phyloP scores from a whole-genome alignment of 2,329 filamentous ascomycete genomes.

The Hymenoscyphus salicellus region DNA sequence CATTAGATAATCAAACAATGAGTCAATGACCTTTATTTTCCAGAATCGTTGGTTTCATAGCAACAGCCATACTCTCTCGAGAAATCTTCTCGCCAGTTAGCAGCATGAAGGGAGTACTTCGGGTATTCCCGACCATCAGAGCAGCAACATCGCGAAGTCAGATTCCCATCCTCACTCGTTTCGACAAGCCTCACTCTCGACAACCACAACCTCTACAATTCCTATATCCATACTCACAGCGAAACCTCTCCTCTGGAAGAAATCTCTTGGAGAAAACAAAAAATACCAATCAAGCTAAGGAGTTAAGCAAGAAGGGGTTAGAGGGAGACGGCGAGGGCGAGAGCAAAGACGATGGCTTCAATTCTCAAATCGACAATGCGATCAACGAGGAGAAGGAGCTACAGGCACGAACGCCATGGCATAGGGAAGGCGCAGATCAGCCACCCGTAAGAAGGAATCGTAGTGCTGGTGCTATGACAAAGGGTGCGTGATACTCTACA shows the following conservation, averaged over 20 bases:
- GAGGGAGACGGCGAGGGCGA: constrained; percentile 31
- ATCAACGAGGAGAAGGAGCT: constrained; percentile 47
- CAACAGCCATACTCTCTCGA: neutral
- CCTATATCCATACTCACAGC: neutral
- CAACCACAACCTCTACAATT: neutral
- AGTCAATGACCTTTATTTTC: neutral
- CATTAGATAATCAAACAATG: neutral
- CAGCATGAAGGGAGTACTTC: neutral
- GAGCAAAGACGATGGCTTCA: constrained; percentile 36
- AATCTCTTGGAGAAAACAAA: constrained; percentile 1
- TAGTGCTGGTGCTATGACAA: constrained; percentile 58
- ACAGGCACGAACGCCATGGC: constrained; percentile 64
- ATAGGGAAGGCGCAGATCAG: constrained; percentile 56
- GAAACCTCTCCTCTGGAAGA: neutral
- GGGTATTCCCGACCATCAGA: neutral
- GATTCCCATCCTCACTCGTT: neutral
- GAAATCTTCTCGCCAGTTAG: neutral
- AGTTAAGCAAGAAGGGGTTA: constrained; percentile 25
- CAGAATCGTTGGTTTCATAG: neutral
- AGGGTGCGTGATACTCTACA: constrained; percentile 44
- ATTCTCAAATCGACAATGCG: constrained; percentile 38
- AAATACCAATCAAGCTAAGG: constrained; percentile 19
- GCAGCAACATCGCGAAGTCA: neutral
- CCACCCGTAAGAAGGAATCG: constrained; percentile 49
- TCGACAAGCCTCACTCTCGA: neutral